Evolutionary conservation across 768 basidiomycete species (phyloP).

Genomic region (Phlegmacium glaucopus): DNA sequence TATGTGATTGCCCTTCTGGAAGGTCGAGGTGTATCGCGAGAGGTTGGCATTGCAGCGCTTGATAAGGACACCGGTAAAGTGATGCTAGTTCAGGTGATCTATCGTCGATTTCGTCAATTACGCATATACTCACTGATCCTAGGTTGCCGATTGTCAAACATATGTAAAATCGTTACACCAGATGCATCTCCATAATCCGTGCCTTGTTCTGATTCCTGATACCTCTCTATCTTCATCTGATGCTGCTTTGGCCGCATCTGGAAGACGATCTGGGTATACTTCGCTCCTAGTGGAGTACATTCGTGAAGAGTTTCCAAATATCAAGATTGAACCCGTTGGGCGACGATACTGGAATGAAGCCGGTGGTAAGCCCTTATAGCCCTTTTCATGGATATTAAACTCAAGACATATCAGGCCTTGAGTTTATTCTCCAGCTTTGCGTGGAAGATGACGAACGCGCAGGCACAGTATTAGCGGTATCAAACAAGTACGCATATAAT

Average conservation of each 20-base stretch:
- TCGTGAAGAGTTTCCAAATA: slow-evolving; percentile 67
- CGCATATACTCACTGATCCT: not conserved
- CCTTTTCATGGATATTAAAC: slow-evolving; percentile 1
- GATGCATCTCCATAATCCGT: slow-evolving; percentile 74
- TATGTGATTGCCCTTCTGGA: slow-evolving; percentile 72
- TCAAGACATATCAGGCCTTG: slow-evolving; percentile 66
- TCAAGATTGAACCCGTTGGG: slow-evolving; percentile 65
- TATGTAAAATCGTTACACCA: slow-evolving; percentile 88
- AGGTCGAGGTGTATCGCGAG: slow-evolving; percentile 73
- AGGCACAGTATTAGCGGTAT: slow-evolving; percentile 71
- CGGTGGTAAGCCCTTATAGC: slow-evolving; percentile 45
- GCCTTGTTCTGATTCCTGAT: slow-evolving; percentile 75
- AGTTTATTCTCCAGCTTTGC: slow-evolving; percentile 74
- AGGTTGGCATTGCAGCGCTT: slow-evolving; percentile 87
- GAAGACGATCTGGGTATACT: slow-evolving; percentile 41
- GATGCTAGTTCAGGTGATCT: slow-evolving; percentile 70
- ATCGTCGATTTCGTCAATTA: slow-evolving; percentile 4
- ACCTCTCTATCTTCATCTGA: slow-evolving; percentile 68
- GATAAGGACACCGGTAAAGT: slow-evolving; percentile 76
- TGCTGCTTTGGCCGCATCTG: slow-evolving; percentile 37
- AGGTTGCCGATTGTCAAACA: slow-evolving; percentile 86
- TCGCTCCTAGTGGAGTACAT: slow-evolving; percentile 73
- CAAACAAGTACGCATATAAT: slow-evolving; percentile 65
- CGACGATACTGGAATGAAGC: slow-evolving; percentile 86
- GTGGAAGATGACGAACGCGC: slow-evolving; percentile 81